Evolutionary conservation across 2,329 filamentous ascomycete species (phyloP), one percentile per base, ranked within the genome.

Genomic region (Stagonosporopsis vannaccii): DNA sequence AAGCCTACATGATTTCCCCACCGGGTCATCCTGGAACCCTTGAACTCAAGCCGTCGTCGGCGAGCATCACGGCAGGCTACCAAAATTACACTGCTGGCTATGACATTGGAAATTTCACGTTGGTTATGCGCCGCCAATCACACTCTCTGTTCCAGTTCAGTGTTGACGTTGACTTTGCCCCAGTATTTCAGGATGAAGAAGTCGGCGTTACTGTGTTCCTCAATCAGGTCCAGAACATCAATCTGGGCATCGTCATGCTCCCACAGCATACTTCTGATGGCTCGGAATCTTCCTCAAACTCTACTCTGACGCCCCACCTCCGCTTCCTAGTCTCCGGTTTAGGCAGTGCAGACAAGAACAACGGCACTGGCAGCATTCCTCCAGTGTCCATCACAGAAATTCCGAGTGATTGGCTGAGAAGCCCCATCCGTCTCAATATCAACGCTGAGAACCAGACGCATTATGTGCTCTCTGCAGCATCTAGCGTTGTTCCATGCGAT

Each of bases 131-230:
- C 15, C 15, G 32, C 13, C 32, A 33, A 15, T 28, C 80, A 4
- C 77, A 84, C 58, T 82, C 82, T 0, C 67, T 83, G 1, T 85
- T 85, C 64, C 79, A 74, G 0, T 85, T 76, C 65, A 78, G 73
- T 41, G 77, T 81, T 3, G 75, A 82, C 51, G 44, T 85, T 28
- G 26, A 28, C 11, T 28, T 28, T 28, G 11, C 26, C 6, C 26
- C 26, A 28, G 26, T 28, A 11, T 28, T 11, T 6, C 26, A 30
- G 1, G 77, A 78, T 1, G 77, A 82, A 48, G 83, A 85, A 60
- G 79, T 81, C 0, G 83, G 83, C 1, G 72, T 84, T 2, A 79
- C 78, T 0, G 75, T 78, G 0, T 84, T 85, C 61, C 70, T 85
- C 35, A 83, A 80, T 1, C 56, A 84, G 61, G 77, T 79, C 53